A percentile compares a stretch with the other conserved stretches of the same genome.
phyloP scores from a whole-genome alignment of 306 rosid genomes.

The Delonix regia region DNA sequence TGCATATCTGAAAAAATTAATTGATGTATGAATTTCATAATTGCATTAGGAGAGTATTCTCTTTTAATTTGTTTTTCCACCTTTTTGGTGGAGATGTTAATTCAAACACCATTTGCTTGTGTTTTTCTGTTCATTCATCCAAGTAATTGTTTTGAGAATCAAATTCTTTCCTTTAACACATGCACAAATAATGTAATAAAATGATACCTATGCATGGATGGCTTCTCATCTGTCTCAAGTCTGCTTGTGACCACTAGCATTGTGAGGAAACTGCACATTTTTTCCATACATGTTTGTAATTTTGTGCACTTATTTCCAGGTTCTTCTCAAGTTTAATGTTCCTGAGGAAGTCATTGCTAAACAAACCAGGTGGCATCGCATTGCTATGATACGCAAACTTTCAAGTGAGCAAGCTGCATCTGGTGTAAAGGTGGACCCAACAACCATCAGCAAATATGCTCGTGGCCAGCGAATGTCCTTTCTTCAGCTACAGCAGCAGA shows the following conservation, averaged over 20 bases:
- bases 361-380: conserved; percentile 98
- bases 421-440: conserved; percentile 94
- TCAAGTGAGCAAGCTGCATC: conserved; percentile 98
- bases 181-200: not conserved
- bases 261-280: conserved; percentile 16
- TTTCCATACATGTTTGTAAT: conserved; percentile 14
- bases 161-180: conserved; percentile 21
- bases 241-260: conserved; percentile 7
- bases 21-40: conserved; percentile 3
- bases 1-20: too few relatives aligned
- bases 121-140: not conserved
- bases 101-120: conserved; percentile 19
- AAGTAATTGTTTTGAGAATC: not conserved
- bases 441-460: conserved; percentile 93
- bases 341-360: conserved; percentile 86
- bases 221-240: conserved; percentile 25
- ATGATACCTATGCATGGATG: not conserved
- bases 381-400: conserved; percentile 98
- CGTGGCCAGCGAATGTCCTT: conserved; percentile 99
- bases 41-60: conserved; percentile 8
- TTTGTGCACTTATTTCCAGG: conserved; percentile 54
- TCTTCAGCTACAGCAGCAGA: conserved; percentile 98
- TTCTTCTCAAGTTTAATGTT: conserved; percentile 91
- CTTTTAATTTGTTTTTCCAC: conserved; percentile 4
- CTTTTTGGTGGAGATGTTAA: not conserved